Conservation (phyloP, 352 stramenopile genomes). For the Globisporangium acanthophoron region DNA sequence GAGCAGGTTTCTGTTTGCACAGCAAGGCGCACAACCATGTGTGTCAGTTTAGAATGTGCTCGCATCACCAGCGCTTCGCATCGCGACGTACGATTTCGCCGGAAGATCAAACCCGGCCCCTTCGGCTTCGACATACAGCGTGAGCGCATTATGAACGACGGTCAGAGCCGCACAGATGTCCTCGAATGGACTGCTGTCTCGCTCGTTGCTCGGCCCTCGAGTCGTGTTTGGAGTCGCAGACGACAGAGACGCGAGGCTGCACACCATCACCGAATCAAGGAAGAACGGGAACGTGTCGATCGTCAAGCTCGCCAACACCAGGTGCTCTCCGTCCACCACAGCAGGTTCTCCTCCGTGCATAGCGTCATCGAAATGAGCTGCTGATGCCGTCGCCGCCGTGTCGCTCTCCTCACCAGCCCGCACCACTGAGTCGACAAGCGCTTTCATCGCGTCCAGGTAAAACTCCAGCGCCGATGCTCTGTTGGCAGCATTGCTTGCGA, state of each 20-base stretch:
- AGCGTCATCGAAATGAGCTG: not conserved
- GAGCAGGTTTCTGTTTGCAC: constrained; percentile 24
- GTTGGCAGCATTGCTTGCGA: constrained; percentile 20
- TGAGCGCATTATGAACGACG: constrained; percentile 33
- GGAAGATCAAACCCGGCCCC: constrained; percentile 44
- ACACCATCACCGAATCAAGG: constrained; percentile 50
- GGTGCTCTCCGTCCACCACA: constrained; percentile 45
- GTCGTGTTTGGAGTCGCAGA: constrained; percentile 24
- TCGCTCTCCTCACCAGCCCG: not conserved
- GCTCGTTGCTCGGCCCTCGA: constrained; percentile 6
- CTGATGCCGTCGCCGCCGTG: constrained; percentile 22
- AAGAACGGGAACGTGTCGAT: constrained; percentile 57
- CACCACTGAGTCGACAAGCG: constrained; percentile 24
- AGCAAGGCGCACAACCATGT: not conserved
- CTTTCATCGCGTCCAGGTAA: constrained; percentile 42
- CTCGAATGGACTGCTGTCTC: constrained; percentile 24
- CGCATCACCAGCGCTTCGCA: not conserved
- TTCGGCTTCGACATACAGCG: constrained; percentile 49
- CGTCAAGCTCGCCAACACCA: constrained; percentile 58
- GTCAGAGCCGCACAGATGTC: constrained; percentile 34
- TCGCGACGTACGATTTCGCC: constrained; percentile 27
- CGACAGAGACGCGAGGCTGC: constrained; percentile 41
- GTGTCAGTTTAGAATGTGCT: not conserved
- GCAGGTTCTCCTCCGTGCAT: constrained; percentile 7
- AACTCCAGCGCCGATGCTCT: constrained; percentile 31